Percentiles rank a stretch among this genome's conserved stretches.
Evolutionary conservation across 176 grass and related monocot genomes (phyloP).

Genomic region (Coix lacrymajobi): DNA sequence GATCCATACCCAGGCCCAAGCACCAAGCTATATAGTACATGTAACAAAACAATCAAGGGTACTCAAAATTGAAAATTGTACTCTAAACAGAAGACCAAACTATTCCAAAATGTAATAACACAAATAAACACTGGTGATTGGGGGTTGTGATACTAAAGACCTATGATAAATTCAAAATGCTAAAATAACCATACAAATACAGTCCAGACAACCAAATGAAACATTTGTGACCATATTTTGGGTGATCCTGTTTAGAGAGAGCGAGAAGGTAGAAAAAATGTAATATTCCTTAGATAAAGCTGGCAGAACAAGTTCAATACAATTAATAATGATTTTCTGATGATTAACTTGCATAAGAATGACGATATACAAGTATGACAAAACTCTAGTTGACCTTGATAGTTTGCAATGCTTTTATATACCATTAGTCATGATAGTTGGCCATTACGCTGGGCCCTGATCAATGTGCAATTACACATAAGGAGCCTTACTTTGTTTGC

Average conservation of each 20-base stretch:
- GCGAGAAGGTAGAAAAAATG: background rate
- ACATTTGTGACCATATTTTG: background rate
- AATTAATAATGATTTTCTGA: background rate
- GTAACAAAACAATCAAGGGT: slow-evolving; percentile 1
- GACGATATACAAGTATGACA: background rate
- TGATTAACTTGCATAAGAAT: background rate
- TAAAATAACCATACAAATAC: background rate
- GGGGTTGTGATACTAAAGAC: background rate
- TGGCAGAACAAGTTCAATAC: background rate
- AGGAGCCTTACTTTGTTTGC: slow-evolving; percentile 76
- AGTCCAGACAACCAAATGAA: background rate
- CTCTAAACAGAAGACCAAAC: background rate
- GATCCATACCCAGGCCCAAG: background rate
- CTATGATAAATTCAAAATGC: background rate
- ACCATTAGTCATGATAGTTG: background rate
- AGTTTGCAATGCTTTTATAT: background rate
- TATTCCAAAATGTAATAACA: background rate
- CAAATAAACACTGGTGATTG: background rate
- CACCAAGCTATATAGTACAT: background rate
- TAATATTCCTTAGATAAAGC: background rate
- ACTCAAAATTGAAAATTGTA: background rate
- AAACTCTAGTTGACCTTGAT: background rate
- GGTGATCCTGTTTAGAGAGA: background rate
- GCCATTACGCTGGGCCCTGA: background rate
- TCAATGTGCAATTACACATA: background rate